These are phyloP conservation scores for Globisporangium canariense DNA, from an alignment of 352 stramenopile species.

Conservation along the genomic window DNA sequence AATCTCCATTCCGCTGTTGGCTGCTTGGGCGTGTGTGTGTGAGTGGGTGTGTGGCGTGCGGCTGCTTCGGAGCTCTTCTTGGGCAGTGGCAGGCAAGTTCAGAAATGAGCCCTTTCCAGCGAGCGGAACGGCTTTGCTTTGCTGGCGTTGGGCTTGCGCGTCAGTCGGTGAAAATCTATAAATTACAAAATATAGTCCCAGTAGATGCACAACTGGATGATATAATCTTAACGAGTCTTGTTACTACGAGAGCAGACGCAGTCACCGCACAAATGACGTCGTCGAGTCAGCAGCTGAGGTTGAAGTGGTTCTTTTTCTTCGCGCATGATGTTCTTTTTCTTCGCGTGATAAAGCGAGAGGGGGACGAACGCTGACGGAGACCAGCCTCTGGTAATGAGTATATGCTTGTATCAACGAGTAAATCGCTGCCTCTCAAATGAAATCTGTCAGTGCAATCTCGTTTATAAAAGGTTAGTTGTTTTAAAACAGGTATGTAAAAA, in stretches of 20 bases:
- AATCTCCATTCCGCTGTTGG: slow-evolving; percentile 15
- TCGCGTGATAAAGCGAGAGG: not conserved
- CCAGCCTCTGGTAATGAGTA: not conserved
- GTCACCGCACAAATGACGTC: slow-evolving; percentile 28
- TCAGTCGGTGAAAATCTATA: not conserved
- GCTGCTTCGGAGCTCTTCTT: slow-evolving; percentile 2
- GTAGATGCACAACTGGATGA: no score
- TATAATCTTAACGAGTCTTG: no score
- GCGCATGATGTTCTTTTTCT: slow-evolving; percentile 7
- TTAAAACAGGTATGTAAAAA: not conserved
- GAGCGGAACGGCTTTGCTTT: slow-evolving; percentile 7
- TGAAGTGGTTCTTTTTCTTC: slow-evolving; percentile 25
- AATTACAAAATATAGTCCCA: no score
- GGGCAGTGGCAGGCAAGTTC: slow-evolving; percentile 17
- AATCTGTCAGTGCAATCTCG: not conserved
- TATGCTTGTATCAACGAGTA: not conserved
- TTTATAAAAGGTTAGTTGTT: not conserved
- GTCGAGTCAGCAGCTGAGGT: slow-evolving; percentile 25
- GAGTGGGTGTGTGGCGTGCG: not conserved
- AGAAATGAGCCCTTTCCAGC: slow-evolving; percentile 19
- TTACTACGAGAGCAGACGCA: slow-evolving; percentile 11
- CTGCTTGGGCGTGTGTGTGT: not conserved
- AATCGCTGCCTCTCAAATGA: not conserved
- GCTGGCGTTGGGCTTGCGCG: slow-evolving; percentile 1
- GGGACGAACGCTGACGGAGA: not conserved